A percentile compares a stretch with the other conserved stretches of the same genome.
Evolutionary conservation across 208 protist species (phyloP).

Genomic region (Herpetomonas tarakana): DNA sequence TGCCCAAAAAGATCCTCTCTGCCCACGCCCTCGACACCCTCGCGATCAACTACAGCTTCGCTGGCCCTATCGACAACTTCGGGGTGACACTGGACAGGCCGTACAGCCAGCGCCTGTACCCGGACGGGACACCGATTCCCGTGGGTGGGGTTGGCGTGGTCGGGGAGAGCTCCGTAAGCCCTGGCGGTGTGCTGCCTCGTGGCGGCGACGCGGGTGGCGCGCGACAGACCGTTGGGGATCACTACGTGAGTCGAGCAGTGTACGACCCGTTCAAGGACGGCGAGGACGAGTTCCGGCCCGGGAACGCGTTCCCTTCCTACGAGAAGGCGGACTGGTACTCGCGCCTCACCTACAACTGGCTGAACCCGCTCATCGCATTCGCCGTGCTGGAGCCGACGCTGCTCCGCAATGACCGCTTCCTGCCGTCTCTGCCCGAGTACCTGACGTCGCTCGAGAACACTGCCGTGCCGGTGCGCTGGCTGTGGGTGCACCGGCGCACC

Average conservation of each 20-base stretch:
- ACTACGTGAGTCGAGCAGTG: slow-evolving; percentile 23
- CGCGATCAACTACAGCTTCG: neutral
- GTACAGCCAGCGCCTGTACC: neutral
- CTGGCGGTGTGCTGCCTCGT: slow-evolving; percentile 1
- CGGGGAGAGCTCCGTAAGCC: neutral
- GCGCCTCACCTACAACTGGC: slow-evolving; percentile 53
- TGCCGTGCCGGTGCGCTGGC: slow-evolving; percentile 37
- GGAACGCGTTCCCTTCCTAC: slow-evolving; percentile 57
- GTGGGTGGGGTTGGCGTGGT: neutral
- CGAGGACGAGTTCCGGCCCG: slow-evolving; percentile 60
- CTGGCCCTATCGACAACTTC: neutral
- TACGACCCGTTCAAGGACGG: slow-evolving; percentile 45
- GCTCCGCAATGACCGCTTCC: slow-evolving; percentile 54
- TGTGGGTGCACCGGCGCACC: slow-evolving; percentile 48
- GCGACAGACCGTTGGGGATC: slow-evolving; percentile 8
- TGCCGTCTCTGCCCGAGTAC: slow-evolving; percentile 51
- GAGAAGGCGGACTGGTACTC: slow-evolving; percentile 35
- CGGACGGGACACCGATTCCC: neutral
- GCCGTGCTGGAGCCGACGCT: slow-evolving; percentile 50
- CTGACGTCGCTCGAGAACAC: slow-evolving; percentile 49
- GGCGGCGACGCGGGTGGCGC: slow-evolving; percentile 1
- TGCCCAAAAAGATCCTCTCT: neutral
- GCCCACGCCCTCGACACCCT: neutral
- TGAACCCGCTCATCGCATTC: slow-evolving; percentile 58
- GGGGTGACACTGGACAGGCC: neutral